These are phyloP conservation scores for Eurotiales sp. DNA, from an alignment of 2,329 filamentous ascomycete genomes.

Conservation along the genomic window DNA sequence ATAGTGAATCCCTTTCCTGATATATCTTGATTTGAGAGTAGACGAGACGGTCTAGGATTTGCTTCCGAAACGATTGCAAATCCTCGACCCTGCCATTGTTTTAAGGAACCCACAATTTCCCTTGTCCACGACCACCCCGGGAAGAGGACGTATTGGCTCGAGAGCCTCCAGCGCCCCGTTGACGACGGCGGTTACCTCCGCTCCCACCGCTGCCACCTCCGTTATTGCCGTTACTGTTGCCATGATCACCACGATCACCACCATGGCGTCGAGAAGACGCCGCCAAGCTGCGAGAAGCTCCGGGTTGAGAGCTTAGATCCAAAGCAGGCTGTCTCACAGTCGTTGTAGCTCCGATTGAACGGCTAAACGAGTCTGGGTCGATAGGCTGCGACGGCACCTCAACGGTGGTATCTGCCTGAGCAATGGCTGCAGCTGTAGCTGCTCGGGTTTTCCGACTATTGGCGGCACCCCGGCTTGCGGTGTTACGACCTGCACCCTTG, in stretches of 20 bases:
- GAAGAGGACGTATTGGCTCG: constrained; percentile 25
- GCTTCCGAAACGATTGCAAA: background rate
- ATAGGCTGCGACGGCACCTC: constrained; percentile 46
- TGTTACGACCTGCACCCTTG: constrained; percentile 28
- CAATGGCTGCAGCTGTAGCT: constrained; percentile 20
- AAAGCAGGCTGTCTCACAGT: constrained; percentile 26
- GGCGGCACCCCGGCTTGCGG: constrained; percentile 24
- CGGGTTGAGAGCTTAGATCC: constrained; percentile 31
- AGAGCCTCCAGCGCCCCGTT: constrained; percentile 28
- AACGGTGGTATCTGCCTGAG: constrained; percentile 28
- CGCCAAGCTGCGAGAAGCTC: constrained; percentile 31
- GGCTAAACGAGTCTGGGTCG: constrained; percentile 47
- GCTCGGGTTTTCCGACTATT: constrained; percentile 29
- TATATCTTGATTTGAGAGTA: constrained; percentile 7
- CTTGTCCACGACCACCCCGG: constrained; percentile 38
- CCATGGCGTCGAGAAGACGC: constrained; percentile 30
- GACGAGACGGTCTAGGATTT: background rate
- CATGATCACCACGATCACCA: constrained; percentile 21
- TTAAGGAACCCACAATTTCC: constrained; percentile 46
- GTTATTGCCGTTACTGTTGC: background rate
- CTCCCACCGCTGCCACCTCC: background rate
- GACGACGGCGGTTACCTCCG: constrained; percentile 7
- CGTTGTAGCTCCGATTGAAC: constrained; percentile 30
- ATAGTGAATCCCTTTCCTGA: constrained; percentile 2
- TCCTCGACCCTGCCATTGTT: background rate